Conservation (phyloP, 2,329 filamentous ascomycete genomes). For the Sporothrix protearum region DNA sequence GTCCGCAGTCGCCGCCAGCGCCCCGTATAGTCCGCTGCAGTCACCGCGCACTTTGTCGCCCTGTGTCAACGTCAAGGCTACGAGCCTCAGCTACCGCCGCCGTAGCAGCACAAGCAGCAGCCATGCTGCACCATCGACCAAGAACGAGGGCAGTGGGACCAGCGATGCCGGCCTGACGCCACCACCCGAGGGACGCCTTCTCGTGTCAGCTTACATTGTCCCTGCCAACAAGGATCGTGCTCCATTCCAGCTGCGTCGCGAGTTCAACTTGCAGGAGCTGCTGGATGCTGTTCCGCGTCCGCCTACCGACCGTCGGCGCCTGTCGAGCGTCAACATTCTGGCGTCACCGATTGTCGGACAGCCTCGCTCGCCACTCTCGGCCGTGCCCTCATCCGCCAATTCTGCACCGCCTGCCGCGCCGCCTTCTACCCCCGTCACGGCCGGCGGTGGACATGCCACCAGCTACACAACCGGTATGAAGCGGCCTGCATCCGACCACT, state of each 20-base stretch:
- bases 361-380: slow-evolving; percentile 22
- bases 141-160: neutral
- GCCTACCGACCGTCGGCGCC: slow-evolving; percentile 30
- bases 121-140: neutral
- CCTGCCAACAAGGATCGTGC: slow-evolving; percentile 42
- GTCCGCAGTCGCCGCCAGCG: neutral
- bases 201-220: slow-evolving; percentile 44
- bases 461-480: slow-evolving; percentile 15
- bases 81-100: neutral
- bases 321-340: slow-evolving; percentile 23
- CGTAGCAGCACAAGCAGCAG: neutral
- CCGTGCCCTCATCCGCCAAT: slow-evolving; percentile 2
- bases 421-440: neutral
- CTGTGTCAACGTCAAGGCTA: slow-evolving; percentile 27
- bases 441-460: neutral
- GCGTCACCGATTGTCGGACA: slow-evolving; percentile 21
- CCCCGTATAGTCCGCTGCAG: slow-evolving; percentile 9
- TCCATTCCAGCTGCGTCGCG: slow-evolving; percentile 48
- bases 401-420: neutral
- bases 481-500: slow-evolving; percentile 18
- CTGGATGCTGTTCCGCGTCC: slow-evolving; percentile 45
- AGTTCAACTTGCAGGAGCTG: slow-evolving; percentile 49
- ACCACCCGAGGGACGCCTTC: slow-evolving; percentile 31
- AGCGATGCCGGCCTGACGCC: slow-evolving; percentile 11
- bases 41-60: slow-evolving; percentile 26